Evolutionary conservation across 768 basidiomycete genomes (phyloP).

Genomic region (Boletus edulis): DNA sequence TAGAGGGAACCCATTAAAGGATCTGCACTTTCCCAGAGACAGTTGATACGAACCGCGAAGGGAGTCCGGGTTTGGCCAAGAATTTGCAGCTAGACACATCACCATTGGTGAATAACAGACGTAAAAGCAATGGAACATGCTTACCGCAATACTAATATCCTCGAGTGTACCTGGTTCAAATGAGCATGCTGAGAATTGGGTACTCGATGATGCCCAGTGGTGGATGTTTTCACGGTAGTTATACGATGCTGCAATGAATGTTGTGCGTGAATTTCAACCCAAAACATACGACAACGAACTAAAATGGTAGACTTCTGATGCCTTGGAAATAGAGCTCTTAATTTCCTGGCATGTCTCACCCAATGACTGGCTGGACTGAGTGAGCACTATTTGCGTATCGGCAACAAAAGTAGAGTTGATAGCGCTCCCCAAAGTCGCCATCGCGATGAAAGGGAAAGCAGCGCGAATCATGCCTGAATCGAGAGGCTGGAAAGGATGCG

Average conservation of each 20-base stretch:
- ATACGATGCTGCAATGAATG: slow-evolving; percentile 4
- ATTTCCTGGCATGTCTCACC: slow-evolving; percentile 1
- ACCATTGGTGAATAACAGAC: background rate
- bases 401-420: background rate
- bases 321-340: background rate
- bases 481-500: too few species aligned
- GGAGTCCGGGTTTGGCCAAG: slow-evolving; percentile 43
- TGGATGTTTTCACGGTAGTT: slow-evolving; percentile 41
- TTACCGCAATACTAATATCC: slow-evolving; percentile 51
- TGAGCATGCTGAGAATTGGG: slow-evolving; percentile 45
- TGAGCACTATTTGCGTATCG: background rate
- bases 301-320: slow-evolving; percentile 1
- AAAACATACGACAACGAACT: background rate
- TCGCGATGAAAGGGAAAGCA: background rate
- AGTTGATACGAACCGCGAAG: slow-evolving; percentile 18
- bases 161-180: slow-evolving; percentile 56
- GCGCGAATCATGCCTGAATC: background rate
- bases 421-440: background rate
- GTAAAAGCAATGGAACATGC: background rate
- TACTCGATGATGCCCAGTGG: slow-evolving; percentile 54
- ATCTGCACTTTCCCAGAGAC: background rate
- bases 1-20: slow-evolving; percentile 12
- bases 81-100: slow-evolving; percentile 5
- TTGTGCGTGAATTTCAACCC: background rate
- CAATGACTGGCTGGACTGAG: background rate